Base-by-base conservation (phyloP, 495 filamentous ascomycete genomes). In the Aspergillus affinis region DNA sequence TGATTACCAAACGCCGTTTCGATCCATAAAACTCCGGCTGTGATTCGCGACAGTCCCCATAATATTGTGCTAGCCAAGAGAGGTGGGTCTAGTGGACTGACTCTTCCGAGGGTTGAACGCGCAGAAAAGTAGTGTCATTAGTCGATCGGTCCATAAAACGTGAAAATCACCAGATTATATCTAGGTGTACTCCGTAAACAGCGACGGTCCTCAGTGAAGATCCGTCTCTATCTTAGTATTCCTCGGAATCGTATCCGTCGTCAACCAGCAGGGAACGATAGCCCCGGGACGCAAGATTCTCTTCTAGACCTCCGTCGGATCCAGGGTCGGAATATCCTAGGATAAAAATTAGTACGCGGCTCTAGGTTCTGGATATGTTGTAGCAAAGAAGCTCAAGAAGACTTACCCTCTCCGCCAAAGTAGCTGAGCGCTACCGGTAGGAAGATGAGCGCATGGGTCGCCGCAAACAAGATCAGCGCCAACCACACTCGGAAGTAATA, bases 401-500 rank as follows among this genome's bases (percentile, higher is more conserved):
- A 73, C 82, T 60, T 76, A 87, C 85, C 93, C 60, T 89, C 87
- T 5, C 94, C 94, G 12, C 94, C 94, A 59, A 91, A 78, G 46
- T 96, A 81, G 66, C 90, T 93, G 60, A 99, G 80, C 27, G 88
- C 90, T 7, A 97, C 95, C 0, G 94, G 94, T 61, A 99, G 75
- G 73, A 96, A 96, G 3, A 99, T 82, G 17, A 99, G 80, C 12
- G 93, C 90, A 71, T 99, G 94, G 0, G 83, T 79, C 20, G 91
- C 90, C n/a, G 91, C 95, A 61, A 96, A 91, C 20, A 92, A 63
- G 44, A 98, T 91, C 60, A 99, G 80, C 48, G 93, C 88, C 20
- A 96, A 70, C 94, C 94, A 99, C 41, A 99, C 89, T 8, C 94
- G 81, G 78, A 99, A 99, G 72, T 98, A 99, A 73, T 98, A 99